Conservation (phyloP, 352 stramenopile species). For the Phytopythium helicoides region DNA sequence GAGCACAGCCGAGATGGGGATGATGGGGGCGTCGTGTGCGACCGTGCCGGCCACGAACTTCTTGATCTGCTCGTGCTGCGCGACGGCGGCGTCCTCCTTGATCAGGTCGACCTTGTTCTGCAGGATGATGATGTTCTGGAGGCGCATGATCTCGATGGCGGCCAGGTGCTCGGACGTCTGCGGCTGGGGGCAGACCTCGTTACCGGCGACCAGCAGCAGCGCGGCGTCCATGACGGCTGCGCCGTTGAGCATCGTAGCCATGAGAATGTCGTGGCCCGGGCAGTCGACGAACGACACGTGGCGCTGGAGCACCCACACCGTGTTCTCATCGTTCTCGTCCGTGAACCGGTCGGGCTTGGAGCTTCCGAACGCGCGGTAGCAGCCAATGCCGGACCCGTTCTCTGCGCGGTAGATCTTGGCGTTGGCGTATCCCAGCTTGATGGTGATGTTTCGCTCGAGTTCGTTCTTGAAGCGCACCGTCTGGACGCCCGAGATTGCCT, state of each 20-base stretch:
- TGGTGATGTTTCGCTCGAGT: conserved; percentile 99
- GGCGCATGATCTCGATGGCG: conserved; percentile 99
- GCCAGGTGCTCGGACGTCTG: conserved; percentile 99
- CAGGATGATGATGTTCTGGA: conserved; percentile 99
- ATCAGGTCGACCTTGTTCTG: conserved; percentile 99
- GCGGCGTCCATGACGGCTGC: conserved; percentile 99
- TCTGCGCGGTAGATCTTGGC: conserved; percentile 98
- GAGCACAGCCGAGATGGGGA: conserved; percentile 99
- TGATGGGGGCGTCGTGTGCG: conserved; percentile 97
- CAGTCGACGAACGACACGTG: conserved; percentile 99
- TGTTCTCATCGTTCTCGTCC: conserved; percentile 87
- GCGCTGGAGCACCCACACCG: conserved; percentile 90
- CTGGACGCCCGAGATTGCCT: conserved; percentile 99
- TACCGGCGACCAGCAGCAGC: conserved; percentile 97
- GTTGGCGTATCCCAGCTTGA: conserved; percentile 99
- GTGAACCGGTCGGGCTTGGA: conserved; percentile 86
- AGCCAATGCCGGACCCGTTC: conserved; percentile 76
- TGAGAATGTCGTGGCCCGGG: conserved; percentile 99
- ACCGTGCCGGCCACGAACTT: conserved; percentile 89
- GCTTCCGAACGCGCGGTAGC: conserved; percentile 88
- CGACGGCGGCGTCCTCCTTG: conserved; percentile 97
- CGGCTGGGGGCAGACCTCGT: conserved; percentile 98
- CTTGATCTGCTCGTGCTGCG: conserved; percentile 97
- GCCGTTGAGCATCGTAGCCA: conserved; percentile 99
- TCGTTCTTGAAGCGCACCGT: conserved; percentile 99